Conservation (phyloP, 2,329 filamentous ascomycete genomes). For the Cytospora schulzeri region DNA sequence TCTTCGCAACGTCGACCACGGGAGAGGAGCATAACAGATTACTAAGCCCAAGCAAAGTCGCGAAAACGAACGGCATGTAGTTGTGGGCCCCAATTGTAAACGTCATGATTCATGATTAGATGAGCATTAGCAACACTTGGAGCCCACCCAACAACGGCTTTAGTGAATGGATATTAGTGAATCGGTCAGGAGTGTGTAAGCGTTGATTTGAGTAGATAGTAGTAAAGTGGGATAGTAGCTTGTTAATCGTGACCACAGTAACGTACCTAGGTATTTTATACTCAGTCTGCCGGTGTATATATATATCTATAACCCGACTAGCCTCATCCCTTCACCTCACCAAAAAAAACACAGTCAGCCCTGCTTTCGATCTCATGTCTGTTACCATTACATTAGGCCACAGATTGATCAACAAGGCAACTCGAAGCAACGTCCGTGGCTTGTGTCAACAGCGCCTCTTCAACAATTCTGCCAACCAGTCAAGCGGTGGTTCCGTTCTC, state of each 20-base stretch:
- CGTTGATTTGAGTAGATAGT: not conserved
- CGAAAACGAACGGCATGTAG: not conserved
- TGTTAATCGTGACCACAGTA: not conserved
- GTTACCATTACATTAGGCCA: conserved; percentile 1
- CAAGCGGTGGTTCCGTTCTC: not conserved
- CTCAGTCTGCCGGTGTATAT: no score
- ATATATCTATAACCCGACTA: not conserved
- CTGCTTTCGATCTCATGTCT: conserved; percentile 2
- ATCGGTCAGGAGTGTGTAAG: not conserved
- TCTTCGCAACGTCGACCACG: no score
- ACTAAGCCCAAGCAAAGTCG: not conserved
- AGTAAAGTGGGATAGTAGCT: not conserved
- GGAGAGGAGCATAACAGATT: not conserved
- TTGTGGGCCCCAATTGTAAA: conserved; percentile 7
- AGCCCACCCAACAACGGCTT: not conserved
- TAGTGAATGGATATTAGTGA: not conserved
- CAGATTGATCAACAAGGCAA: not conserved
- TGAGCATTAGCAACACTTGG: conserved; percentile 24
- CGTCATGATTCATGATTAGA: conserved; percentile 27
- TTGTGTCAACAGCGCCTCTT: conserved; percentile 9
- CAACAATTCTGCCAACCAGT: not conserved
- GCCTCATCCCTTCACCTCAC: not conserved
- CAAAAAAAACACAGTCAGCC: not conserved
- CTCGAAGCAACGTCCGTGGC: not conserved
- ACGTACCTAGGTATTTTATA: no score